phyloP scores from a whole-genome alignment of 179 eudicot species.

The Spinacia oleracea region DNA sequence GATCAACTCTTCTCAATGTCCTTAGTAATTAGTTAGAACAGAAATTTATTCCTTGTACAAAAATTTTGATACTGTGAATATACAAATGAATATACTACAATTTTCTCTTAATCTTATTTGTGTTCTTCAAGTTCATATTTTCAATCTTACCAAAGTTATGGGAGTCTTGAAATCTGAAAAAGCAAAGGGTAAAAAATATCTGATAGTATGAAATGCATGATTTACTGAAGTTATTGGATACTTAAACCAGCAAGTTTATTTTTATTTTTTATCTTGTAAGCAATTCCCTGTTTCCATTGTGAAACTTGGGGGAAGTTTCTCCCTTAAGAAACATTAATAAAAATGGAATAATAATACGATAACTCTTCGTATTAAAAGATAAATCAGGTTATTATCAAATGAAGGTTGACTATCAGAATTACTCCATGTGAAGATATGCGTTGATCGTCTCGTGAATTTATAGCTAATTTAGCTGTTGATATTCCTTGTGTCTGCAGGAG shows the following conservation, averaged over 20 bases:
- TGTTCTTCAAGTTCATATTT: background rate
- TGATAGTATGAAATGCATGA: background rate
- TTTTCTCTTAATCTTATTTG: background rate
- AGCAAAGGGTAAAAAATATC: background rate
- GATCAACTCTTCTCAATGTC: constrained; percentile 49
- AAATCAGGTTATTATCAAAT: too few relatives aligned
- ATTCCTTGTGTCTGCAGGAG: background rate
- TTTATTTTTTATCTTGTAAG: too few relatives aligned
- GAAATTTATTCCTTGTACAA: constrained; percentile 10
- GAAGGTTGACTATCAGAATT: background rate
- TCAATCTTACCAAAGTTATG: background rate
- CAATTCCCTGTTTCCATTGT: too few relatives aligned
- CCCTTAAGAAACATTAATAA: background rate
- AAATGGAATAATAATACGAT: too few relatives aligned
- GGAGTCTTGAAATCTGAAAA: too few relatives aligned
- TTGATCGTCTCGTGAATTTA: background rate
- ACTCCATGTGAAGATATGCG: background rate
- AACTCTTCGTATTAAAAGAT: too few relatives aligned
- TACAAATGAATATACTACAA: constrained; percentile 10
- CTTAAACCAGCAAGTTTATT: too few relatives aligned
- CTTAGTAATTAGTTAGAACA: constrained; percentile 42
- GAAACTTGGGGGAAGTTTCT: too few relatives aligned
- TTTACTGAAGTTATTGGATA: background rate
- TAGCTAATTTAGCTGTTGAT: background rate
- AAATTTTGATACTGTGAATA: background rate